Base-by-base conservation (phyloP, 164 flowering plant species). In the Macadamia tetraphylla region DNA sequence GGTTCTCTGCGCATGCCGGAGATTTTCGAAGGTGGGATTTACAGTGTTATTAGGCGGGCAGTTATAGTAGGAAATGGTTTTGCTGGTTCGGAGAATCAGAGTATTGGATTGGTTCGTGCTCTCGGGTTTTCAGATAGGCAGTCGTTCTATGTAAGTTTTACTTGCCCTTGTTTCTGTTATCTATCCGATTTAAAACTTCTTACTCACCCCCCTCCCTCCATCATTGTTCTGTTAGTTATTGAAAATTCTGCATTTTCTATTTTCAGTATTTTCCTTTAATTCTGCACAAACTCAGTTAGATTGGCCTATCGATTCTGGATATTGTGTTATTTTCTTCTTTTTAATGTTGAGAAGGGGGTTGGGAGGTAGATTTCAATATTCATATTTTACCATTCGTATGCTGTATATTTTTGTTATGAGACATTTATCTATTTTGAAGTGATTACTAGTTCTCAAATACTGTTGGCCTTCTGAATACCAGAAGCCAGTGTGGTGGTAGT, bases 61-160 rank as follows among this genome's bases (percentile, higher is more conserved):
- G 85, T 94, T 51, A 76, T 94, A 18, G 88, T 94, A 60, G 97
- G 98, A 0, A 90, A 90, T 67, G 96, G 97, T 2, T 87, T 78
- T 60, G 71, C 95, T 15, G 86, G 86, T 32, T 81, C 96, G 8
- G 98, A 94, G 83, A 91, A 88, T 77, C 98, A 94, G 80, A 73
- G 91, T 76, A 60, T 94, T 67, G 98, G 97, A 1, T 76, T 94
- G 79, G 90, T 87, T 70, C 86, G 91, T 29, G 98, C 98, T 42
- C 96, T 94, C 3, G 98, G 97, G 29, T 72, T 94, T 23, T 66
- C 86, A 14, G 90, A 86, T 15, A 88, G 83, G 66, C 89, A 87
- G 10, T 71, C 86, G 13, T 49, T 94, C 40, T 91, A 83, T 72
- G 97, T 91, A 65, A 87, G 88, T 78, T 29, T 63, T 48, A 3